Base-by-base conservation (phyloP, 768 basidiomycete genomes). In the Strobilomyces dryophilus region DNA sequence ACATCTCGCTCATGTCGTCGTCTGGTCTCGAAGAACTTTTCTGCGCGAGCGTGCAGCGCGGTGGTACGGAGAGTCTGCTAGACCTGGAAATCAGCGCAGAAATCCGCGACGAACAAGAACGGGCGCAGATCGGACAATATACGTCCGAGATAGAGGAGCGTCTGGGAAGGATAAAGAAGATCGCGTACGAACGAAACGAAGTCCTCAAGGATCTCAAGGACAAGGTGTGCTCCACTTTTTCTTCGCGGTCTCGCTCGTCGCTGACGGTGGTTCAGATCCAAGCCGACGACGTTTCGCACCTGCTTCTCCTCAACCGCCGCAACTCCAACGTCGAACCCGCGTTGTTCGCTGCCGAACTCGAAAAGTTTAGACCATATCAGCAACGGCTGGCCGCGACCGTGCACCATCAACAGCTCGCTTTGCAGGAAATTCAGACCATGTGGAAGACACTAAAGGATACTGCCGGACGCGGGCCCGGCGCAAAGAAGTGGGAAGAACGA, bases 151-250 rank as follows among this genome's bases (percentile, higher is more conserved):
- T 93, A 53, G 89, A 91, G 58, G 87, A 95, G 53, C 74, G 84
- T 45, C 68, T 98, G 15, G 85, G 83, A 26, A 76, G 85, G 61
- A 66, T 98, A 45, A 85, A 81, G 68, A 89, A 92, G 74, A 87
- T 99, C 55, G 79, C 85, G 42, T 82, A 82, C 52, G 95, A 98
- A 72, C 75, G 95, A 45, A 81, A 80, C 11, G 89, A 95, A 60
- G 85, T 93, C 0, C 71, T 98, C 49, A 94, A 90, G 66, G 97
- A 98, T 65, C 74, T 99, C 45, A 99, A 98, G 68, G 95, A 98
- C 41, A 97, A 95, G 82, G 95, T 93, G 49, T 41, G 52, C 42
- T 37, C 18, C 4, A 15, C 47, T 17, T 35, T 47, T 32, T 11
- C 50, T n/a, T n/a, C 11, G 27, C 15, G 8, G 12, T 10, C 24